Base-by-base conservation (phyloP, 176 grass and related monocot genomes). In the Cenchrus purpureus region DNA sequence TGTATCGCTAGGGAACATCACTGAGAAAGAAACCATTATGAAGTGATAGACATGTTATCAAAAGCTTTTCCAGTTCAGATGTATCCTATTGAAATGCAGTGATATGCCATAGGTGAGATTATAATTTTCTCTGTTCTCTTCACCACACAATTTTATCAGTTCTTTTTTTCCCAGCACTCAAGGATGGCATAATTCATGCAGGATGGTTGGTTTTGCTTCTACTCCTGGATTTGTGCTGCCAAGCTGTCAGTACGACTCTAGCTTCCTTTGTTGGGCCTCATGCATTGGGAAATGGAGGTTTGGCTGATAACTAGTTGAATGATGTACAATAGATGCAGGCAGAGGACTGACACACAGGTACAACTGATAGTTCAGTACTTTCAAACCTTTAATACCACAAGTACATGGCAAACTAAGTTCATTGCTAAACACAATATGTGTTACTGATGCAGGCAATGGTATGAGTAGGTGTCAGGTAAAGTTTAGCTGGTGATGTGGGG, bases 1-100 rank as follows among this genome's bases (percentile, higher is more conserved):
- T 44, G 79, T 94, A 25, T 98, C 97, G 66, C 65, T 84, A 60
- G 97, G 81, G 46, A 69, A 89, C 25, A 20, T 22, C 48, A 46
- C 84, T 53, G 89, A 92, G 72, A 82, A 88, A 65, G 75, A 95
- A 43, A 42, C 64, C 71, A 9, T 14, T 8, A 20, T 42, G 34
- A 54, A 70, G 52, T 74, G 74, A 91, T 43, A 65, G 62, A 69
- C 4, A 63, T 65, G 79, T 79, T 50, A 52, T 83, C 3, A 57
- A 75, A 68, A 64, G 7, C 10, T 84, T 79, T 79, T 9, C 61
- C 29, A 28, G 22, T 84, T 79, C 31, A 5, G n/a, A 37, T 14
- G 12, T 69, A 12, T 51, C 60, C 62, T 79, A 58, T 65, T 60
- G 63, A 53, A 57, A 73, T 86, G 12, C 62, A 69, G 75, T 31